Percentiles rank a stretch among this genome's conserved stretches.
These are phyloP conservation scores for Lecanicillium sp. DNA, from an alignment of 2,329 filamentous ascomycete genomes.

Conservation along the genomic window DNA sequence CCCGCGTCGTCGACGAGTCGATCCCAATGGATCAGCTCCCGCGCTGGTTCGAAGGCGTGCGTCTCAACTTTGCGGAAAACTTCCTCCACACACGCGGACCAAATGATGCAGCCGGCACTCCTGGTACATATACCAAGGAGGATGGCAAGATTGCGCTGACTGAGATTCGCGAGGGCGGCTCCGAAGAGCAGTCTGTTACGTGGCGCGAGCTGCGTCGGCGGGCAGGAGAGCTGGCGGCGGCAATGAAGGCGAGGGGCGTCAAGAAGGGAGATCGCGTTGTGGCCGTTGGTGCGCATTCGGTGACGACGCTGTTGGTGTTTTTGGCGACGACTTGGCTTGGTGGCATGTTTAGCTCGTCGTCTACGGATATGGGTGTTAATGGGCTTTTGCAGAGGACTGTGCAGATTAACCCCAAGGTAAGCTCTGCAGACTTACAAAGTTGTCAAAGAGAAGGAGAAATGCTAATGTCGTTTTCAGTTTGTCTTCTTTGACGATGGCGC, in stretches of 20 bases:
- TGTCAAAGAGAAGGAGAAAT: neutral
- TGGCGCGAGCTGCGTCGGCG: slow-evolving; percentile 58
- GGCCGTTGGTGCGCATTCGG: slow-evolving; percentile 64
- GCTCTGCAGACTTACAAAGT: slow-evolving; percentile 9
- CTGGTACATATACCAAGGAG: slow-evolving; percentile 55
- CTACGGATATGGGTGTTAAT: slow-evolving; percentile 76
- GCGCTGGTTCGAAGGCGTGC: slow-evolving; percentile 67
- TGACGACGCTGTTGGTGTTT: slow-evolving; percentile 66
- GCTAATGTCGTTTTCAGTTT: slow-evolving; percentile 31
- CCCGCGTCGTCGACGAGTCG: slow-evolving; percentile 57
- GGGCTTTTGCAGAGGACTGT: slow-evolving; percentile 66
- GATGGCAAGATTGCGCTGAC: slow-evolving; percentile 63
- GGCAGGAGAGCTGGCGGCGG: slow-evolving; percentile 53
- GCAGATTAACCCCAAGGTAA: slow-evolving; percentile 63
- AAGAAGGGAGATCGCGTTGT: slow-evolving; percentile 66
- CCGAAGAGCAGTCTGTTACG: slow-evolving; percentile 46
- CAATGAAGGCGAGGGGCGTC: slow-evolving; percentile 59
- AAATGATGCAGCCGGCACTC: slow-evolving; percentile 31
- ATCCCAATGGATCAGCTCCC: slow-evolving; percentile 64
- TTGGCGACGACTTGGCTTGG: slow-evolving; percentile 63
- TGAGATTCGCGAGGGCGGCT: slow-evolving; percentile 61
- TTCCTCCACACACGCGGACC: slow-evolving; percentile 52
- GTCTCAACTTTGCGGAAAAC: slow-evolving; percentile 75
- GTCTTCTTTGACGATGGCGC: slow-evolving; percentile 79
- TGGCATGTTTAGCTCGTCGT: slow-evolving; percentile 65